phyloP scores from a whole-genome alignment of 208 protist genomes.

The Jaenimonas drosophilae region DNA sequence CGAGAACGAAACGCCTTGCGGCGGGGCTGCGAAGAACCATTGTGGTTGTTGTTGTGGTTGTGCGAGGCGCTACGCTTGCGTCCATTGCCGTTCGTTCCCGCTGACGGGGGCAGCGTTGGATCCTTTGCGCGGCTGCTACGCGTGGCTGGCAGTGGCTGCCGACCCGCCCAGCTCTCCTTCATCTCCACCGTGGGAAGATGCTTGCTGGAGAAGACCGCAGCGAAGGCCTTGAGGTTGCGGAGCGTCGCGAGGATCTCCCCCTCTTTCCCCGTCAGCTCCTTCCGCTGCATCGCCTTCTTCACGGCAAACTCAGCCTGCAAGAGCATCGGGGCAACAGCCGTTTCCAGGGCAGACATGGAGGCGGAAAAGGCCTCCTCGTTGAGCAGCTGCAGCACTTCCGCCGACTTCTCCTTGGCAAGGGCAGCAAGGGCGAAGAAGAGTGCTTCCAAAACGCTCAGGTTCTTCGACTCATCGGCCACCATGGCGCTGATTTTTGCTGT shows the following conservation, averaged over 20 bases:
- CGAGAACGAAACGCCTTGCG: too few relatives aligned
- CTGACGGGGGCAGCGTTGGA: too few relatives aligned
- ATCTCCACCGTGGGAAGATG: constrained; percentile 55
- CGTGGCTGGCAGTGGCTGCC: constrained; percentile 30
- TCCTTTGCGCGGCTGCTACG: too few relatives aligned
- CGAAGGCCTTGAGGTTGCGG: constrained; percentile 51
- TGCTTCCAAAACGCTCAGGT: constrained; percentile 60
- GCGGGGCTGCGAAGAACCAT: too few relatives aligned
- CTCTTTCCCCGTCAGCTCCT: constrained; percentile 19
- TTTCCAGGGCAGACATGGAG: constrained; percentile 15
- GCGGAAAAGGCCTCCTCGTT: constrained; percentile 49
- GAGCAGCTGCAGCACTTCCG: constrained; percentile 50
- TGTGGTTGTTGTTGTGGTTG: too few relatives aligned
- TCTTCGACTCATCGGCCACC: constrained; percentile 2
- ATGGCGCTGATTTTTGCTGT: neutral
- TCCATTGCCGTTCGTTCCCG: too few relatives aligned
- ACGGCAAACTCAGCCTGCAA: constrained; percentile 26
- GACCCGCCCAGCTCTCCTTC: constrained; percentile 53
- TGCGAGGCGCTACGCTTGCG: too few relatives aligned
- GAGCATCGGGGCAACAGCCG: constrained; percentile 14
- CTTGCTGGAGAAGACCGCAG: constrained; percentile 37
- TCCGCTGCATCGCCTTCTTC: constrained; percentile 23
- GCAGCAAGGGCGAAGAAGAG: constrained; percentile 51
- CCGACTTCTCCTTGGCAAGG: constrained; percentile 37
- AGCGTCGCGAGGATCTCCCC: constrained; percentile 41